A percentile compares a stretch with the other conserved stretches of the same genome.
Conservation (phyloP, 495 filamentous ascomycete species). For the Penicillium desertorum region DNA sequence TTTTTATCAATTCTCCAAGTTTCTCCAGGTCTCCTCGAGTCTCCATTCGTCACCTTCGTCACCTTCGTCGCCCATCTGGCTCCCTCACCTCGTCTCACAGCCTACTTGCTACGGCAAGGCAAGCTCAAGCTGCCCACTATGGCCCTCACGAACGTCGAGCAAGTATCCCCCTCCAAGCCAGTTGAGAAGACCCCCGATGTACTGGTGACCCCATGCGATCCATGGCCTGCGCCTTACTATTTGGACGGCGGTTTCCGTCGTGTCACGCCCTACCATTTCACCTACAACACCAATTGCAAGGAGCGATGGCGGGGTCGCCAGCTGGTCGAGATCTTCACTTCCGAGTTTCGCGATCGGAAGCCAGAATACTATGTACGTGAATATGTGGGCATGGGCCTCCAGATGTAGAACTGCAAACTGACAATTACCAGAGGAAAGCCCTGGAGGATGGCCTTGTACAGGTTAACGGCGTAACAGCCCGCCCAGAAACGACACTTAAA, state of each 20-base stretch:
- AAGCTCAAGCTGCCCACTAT: conserved; percentile 49
- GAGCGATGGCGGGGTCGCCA: conserved; percentile 78
- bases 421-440: conserved; percentile 61
- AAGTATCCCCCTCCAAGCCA: conserved; percentile 35
- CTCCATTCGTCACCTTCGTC: too few relatives aligned
- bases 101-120: conserved; percentile 58
- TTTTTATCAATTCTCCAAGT: too few relatives aligned
- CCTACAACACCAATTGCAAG: conserved; percentile 93
- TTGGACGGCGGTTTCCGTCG: conserved; percentile 77
- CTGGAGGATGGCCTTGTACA: conserved; percentile 73
- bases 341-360: conserved; percentile 77
- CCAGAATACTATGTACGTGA: conserved; percentile 76
- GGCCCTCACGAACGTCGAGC: conserved; percentile 54
- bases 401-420: conserved; percentile 6
- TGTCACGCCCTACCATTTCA: conserved; percentile 86
- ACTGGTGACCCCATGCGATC: conserved; percentile 60
- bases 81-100: conserved; percentile 58
- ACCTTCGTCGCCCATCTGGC: conserved; percentile 44
- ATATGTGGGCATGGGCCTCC: neutral
- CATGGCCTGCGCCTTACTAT: conserved; percentile 69
- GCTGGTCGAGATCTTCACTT: conserved; percentile 75
- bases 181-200: conserved; percentile 51
- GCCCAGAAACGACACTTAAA: conserved; percentile 59
- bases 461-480: conserved; percentile 67
- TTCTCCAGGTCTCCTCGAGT: too few relatives aligned